Percentiles rank a stretch among this genome's conserved stretches.
phyloP scores from a whole-genome alignment of 495 filamentous ascomycete species.

The Penicillium desertorum region DNA sequence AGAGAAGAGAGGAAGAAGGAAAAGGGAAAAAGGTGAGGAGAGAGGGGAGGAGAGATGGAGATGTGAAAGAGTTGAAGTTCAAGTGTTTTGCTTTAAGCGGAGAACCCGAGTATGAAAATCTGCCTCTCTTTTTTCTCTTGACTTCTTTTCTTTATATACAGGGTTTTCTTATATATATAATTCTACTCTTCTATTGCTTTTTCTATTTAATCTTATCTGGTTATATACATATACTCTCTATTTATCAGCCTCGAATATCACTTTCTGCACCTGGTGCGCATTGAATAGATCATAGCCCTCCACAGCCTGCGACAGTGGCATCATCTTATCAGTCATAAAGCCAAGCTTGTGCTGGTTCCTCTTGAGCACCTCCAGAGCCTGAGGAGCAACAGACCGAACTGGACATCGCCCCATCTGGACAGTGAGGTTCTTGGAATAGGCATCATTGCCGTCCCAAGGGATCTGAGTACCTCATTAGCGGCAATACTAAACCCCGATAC shows the following conservation, averaged over 20 bases:
- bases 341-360: constrained; percentile 80
- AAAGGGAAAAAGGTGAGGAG: constrained; percentile 20
- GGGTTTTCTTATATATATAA: background rate
- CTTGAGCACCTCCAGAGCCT: constrained; percentile 74
- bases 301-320: constrained; percentile 80
- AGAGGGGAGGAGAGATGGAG: constrained; percentile 27
- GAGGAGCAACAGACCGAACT: constrained; percentile 77
- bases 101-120: constrained; percentile 9
- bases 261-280: constrained; percentile 88
- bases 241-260: constrained; percentile 57
- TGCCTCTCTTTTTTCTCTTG: constrained; percentile 1
- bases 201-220: background rate
- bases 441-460: constrained; percentile 79
- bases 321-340: constrained; percentile 93
- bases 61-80: constrained; percentile 31
- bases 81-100: constrained; percentile 28
- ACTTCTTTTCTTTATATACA: constrained; percentile 1
- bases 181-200: constrained; percentile 4
- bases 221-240: constrained; percentile 22
- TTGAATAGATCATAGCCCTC: constrained; percentile 93
- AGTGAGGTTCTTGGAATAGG: constrained; percentile 85
- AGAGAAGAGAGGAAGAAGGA: constrained; percentile 19
- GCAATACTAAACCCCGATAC: background rate
- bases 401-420: constrained; percentile 96
- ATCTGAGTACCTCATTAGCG: constrained; percentile 52